Evolutionary conservation across 2,329 filamentous ascomycete species (phyloP), one percentile per base, ranked within the genome.

Genomic region (Sporothrix brasiliensis): DNA sequence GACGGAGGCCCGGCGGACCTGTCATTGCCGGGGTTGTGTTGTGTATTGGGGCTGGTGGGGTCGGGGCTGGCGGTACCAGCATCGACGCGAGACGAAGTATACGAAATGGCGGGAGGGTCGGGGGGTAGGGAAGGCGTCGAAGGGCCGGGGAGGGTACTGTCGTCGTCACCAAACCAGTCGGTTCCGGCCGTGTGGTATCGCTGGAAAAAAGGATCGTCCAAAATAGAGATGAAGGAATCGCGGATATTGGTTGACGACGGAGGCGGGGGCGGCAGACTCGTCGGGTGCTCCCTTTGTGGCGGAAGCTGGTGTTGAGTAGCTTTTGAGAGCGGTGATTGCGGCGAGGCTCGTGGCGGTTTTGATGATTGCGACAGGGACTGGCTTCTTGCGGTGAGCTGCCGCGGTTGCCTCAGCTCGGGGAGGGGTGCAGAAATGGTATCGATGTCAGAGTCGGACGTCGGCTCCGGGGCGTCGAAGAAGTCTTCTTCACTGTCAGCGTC

Each of bases 191-290:
- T 76, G 76, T 83, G 78, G 73, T 83, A 83, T 73, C 80, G 81
- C 74, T 82, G 81, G 78, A 86, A 85, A 77, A 87, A 86, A 41
- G 84, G 84, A 73, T 87, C 85, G 81, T 87, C 83, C 76, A 85
- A 79, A 72, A 87, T 84, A 71, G 84, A 86, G 67, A 81, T 77
- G 73, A 86, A 79, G 21, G 85, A 88, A 74, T 84, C 83, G 72
- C 84, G 74, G 78, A 77, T 67, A 74, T 75, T 70, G 74, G 73
- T 74, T 53, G 70, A 68, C 70, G 66, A 72, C 67, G 61, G 74
- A 72, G 34, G 61, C 10, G 41, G 73, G 58, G 71, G 73, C 73
- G 68, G 56, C 4, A 68, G 41, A 4, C 27, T 44, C 39, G 69
- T n/a, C 39, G 61, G 61, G 4, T 60, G 54, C 14, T 54, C 66